phyloP scores from a whole-genome alignment of 2,329 filamentous ascomycete species.

The Colletotrichum sp. region DNA sequence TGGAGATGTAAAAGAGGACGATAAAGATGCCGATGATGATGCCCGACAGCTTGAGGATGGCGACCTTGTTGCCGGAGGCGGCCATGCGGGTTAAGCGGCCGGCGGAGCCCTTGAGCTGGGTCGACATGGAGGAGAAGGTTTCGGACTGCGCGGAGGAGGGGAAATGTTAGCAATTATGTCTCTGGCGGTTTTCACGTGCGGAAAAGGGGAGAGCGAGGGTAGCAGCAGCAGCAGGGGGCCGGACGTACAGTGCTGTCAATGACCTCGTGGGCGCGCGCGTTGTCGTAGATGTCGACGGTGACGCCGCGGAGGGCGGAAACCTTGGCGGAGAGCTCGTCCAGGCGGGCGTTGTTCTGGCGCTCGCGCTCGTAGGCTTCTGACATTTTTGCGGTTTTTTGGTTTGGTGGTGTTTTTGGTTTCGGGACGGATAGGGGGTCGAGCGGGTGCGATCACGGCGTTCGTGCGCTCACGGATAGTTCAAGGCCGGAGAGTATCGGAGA shows the following conservation, averaged over 20 bases:
- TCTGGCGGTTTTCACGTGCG: not conserved
- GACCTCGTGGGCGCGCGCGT: slow-evolving; percentile 84
- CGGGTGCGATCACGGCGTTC: not conserved
- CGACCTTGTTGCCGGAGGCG: slow-evolving; percentile 85
- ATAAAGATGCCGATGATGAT: slow-evolving; percentile 79
- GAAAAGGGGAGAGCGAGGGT: not conserved
- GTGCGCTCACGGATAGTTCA: not conserved
- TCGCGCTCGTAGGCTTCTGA: slow-evolving; percentile 81
- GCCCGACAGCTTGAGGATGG: slow-evolving; percentile 86
- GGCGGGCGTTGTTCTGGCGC: slow-evolving; percentile 92
- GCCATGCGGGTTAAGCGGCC: slow-evolving; percentile 88
- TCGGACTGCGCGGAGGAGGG: slow-evolving; percentile 65
- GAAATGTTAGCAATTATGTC: not conserved
- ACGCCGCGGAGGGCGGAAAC: slow-evolving; percentile 91
- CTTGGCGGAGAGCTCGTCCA: slow-evolving; percentile 89
- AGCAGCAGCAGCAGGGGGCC: not conserved
- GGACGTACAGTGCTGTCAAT: slow-evolving; percentile 82
- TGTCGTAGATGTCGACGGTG: slow-evolving; percentile 97
- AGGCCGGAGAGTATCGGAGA: not conserved
- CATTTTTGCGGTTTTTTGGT: slow-evolving; percentile 50
- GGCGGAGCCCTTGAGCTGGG: slow-evolving; percentile 83
- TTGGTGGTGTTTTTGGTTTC: not conserved
- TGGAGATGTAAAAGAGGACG: slow-evolving; percentile 75
- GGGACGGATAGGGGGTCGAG: not conserved
- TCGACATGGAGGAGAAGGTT: slow-evolving; percentile 87